Percentiles rank a stretch among this genome's conserved stretches.
phyloP scores from a whole-genome alignment of 306 rosid species.

The Vachellia collinsii region DNA sequence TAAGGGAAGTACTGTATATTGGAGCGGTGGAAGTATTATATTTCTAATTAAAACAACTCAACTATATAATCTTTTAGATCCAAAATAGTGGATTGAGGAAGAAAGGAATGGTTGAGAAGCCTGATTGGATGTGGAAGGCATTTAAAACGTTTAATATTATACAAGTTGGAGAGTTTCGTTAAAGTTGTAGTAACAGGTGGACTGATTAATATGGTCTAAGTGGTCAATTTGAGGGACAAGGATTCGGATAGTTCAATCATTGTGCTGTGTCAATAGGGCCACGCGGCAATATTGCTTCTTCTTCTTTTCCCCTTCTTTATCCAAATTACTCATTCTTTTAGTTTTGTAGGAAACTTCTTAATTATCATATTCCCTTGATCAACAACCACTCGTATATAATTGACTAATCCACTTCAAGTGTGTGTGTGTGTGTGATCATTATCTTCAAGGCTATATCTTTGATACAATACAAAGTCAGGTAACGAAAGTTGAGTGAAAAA shows the following conservation, averaged over 20 bases:
- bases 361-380: not conserved
- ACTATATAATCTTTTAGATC: not conserved
- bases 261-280: not conserved
- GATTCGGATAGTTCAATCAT: not conserved
- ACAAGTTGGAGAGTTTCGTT: not conserved
- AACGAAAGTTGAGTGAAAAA: not conserved
- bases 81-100: not conserved
- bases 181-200: not conserved
- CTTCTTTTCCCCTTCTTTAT: not conserved
- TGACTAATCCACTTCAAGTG: not conserved
- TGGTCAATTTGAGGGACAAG: not conserved
- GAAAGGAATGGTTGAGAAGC: not conserved
- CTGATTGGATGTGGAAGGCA: not conserved
- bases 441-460: not conserved
- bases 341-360: not conserved
- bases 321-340: not conserved
- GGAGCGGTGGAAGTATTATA: too few relatives aligned
- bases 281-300: not conserved
- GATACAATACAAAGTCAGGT: not conserved
- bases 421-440: not conserved
- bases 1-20: too few relatives aligned
- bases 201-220: not conserved
- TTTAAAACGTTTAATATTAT: constrained; percentile 10
- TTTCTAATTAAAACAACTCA: not conserved
- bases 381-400: not conserved